Base-by-base conservation (phyloP, 345 rosid species). In the Noccaea bulbosa region DNA sequence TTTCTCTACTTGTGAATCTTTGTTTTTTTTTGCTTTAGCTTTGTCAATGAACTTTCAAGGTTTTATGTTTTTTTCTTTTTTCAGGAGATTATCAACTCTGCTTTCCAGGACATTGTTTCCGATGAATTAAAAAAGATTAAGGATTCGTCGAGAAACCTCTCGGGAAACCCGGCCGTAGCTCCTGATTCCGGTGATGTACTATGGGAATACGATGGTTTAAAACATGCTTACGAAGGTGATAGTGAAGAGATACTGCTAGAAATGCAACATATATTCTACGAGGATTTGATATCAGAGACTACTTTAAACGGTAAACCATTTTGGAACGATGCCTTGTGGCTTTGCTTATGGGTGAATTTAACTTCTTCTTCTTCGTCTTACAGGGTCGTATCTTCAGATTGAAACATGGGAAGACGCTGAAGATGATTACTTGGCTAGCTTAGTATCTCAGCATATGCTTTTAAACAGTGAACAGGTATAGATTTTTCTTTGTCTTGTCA, bases 121-220 rank as follows among this genome's bases (percentile, higher is more conserved):
- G 88, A 85, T 81, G 98, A 94, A 68, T 70, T 91, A 35, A 72
- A 85, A 61, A 89, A 81, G 69, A 65, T 94, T 5, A 79, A 82
- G 69, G 75, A 78, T 67, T 71, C 81, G 2, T 82, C 91, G 1
- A 63, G 74, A 61, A 75, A 75, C 44, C 24, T 38, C 27, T 58
- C 55, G 4, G 70, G 73, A 44, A 45, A 59, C 46, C 43, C 65
- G 41, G 46, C 52, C 27, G 34, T 44, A 22, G 27, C 49, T 40
- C 30, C 62, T 8, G 75, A 78, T 49, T 71, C 51, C 8, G 72
- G 59, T 77, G 96, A 91, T 78, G 72, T 74, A 46, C 69, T 94
- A 16, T 94, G 99, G 97, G 97, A 94, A 71, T 94, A 89, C 69
- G 83, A 85, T 22, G 96, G 95, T 51, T 77, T 87, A 71, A 83